These are phyloP conservation scores for Groenewaldozyma sp. DNA, from an alignment of 1,139 yeast species.

Conservation along the genomic window DNA sequence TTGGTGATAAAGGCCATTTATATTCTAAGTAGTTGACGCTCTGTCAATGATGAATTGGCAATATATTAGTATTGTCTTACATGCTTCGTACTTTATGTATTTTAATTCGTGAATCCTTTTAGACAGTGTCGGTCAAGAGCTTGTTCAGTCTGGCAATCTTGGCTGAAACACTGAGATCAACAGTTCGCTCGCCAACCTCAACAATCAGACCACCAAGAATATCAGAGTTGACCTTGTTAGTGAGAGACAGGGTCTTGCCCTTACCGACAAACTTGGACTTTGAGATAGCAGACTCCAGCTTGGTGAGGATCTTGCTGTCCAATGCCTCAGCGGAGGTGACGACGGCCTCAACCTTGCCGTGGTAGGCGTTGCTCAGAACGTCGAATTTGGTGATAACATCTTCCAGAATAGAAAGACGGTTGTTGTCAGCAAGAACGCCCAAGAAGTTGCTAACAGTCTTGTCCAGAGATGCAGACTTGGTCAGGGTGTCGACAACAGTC, in stretches of 20 bases:
- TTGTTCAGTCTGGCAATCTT: conserved; percentile 86
- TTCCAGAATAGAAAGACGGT: conserved; percentile 69
- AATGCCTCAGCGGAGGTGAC: conserved; percentile 81
- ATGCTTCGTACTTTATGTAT: no score
- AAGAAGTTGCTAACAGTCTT: conserved; percentile 73
- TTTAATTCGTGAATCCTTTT: conserved; percentile 28
- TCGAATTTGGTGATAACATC: conserved; percentile 64
- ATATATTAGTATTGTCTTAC: no score
- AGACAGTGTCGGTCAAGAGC: conserved; percentile 75
- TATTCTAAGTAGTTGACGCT: no score
- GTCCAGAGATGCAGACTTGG: conserved; percentile 52
- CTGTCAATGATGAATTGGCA: no score
- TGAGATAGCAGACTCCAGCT: conserved; percentile 71
- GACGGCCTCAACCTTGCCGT: conserved; percentile 87
- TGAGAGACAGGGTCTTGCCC: conserved; percentile 76
- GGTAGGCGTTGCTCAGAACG: conserved; percentile 76
- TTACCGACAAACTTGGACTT: conserved; percentile 75
- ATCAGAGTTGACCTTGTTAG: conserved; percentile 78
- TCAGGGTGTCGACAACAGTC: conserved; percentile 53
- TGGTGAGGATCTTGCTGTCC: conserved; percentile 70
- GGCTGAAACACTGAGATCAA: conserved; percentile 80
- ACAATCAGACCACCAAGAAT: conserved; percentile 94
- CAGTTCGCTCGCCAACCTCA: conserved; percentile 95
- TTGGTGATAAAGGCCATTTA: no score
- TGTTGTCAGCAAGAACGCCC: conserved; percentile 83